Evolutionary conservation across 2,329 filamentous ascomycete species (phyloP).

Genomic region (Periconia digitata): DNA sequence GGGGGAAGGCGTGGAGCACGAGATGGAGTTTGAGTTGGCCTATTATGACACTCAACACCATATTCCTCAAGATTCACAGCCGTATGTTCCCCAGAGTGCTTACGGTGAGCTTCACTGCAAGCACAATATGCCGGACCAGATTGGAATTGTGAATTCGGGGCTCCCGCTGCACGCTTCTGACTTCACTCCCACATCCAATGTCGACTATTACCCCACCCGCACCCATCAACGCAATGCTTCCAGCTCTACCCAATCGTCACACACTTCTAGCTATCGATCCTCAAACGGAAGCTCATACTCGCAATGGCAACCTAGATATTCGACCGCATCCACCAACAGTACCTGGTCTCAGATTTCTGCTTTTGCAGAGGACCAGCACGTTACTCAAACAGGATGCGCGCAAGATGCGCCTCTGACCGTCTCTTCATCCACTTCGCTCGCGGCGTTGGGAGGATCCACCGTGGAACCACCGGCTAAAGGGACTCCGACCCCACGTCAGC

Average conservation of each 20-base stretch:
- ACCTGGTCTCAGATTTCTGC: constrained; percentile 21
- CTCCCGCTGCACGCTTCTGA: constrained; percentile 6
- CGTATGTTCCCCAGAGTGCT: constrained; percentile 5
- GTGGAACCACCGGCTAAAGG: constrained; percentile 6
- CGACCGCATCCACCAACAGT: constrained; percentile 25
- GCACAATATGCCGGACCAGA: neutral
- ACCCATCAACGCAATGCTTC: constrained; percentile 19
- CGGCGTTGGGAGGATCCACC: constrained; percentile 4
- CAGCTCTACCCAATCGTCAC: constrained; percentile 21
- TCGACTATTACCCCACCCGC: constrained; percentile 4
- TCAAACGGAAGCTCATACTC: constrained; percentile 24
- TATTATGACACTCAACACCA: constrained; percentile 10
- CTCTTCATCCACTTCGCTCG: constrained; percentile 3
- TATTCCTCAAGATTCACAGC: constrained; percentile 8
- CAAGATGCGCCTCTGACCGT: constrained; percentile 7
- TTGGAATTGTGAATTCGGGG: constrained; percentile 14
- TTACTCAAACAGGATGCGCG: constrained; percentile 13
- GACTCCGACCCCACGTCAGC: neutral
- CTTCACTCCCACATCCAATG: constrained; percentile 11
- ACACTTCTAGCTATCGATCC: constrained; percentile 15
- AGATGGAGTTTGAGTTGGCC: constrained; percentile 9
- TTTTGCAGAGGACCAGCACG: constrained; percentile 9
- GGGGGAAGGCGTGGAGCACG: constrained; percentile 1
- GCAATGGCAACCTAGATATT: constrained; percentile 16
- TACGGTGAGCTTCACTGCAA: constrained; percentile 9